Percentiles rank a stretch among this genome's conserved stretches.
phyloP scores from a whole-genome alignment of 1,284 basidiomycete species.

The Peniophora sp. region DNA sequence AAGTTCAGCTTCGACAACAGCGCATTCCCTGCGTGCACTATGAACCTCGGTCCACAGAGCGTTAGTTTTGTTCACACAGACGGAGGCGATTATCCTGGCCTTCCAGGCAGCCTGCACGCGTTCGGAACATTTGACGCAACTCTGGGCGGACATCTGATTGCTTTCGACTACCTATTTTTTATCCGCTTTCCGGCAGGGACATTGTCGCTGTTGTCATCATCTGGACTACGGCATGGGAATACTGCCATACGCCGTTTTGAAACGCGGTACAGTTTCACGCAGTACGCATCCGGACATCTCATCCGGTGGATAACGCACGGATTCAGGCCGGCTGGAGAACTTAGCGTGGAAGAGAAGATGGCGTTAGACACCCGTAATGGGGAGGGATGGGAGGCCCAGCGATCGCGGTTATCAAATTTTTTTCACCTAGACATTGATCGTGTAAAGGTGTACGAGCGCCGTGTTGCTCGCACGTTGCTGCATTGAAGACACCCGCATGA shows the following conservation, averaged over 20 bases:
- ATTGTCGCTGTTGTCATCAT: constrained; percentile 19
- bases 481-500: no score
- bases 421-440: background rate
- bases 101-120: constrained; percentile 16
- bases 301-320: constrained; percentile 18
- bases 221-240: constrained; percentile 19
- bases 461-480: no score
- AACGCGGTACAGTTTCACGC: constrained; percentile 13
- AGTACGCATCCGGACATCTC: constrained; percentile 17
- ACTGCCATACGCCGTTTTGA: constrained; percentile 13
- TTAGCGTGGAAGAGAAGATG: background rate
- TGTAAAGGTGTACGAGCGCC: no score
- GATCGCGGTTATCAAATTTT: background rate
- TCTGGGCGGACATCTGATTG: constrained; percentile 19
- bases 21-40: constrained; percentile 11
- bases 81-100: constrained; percentile 11
- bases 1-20: constrained; percentile 3
- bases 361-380: background rate
- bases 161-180: constrained; percentile 15
- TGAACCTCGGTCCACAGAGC: constrained; percentile 15
- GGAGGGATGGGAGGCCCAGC: background rate
- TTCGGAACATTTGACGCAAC: constrained; percentile 15
- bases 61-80: constrained; percentile 12
- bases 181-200: constrained; percentile 17
- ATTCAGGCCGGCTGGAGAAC: background rate